A percentile compares a stretch with the other conserved stretches of the same genome.
Conservation (phyloP, 1,284 basidiomycete species). For the Naganishia liquefaciens region DNA sequence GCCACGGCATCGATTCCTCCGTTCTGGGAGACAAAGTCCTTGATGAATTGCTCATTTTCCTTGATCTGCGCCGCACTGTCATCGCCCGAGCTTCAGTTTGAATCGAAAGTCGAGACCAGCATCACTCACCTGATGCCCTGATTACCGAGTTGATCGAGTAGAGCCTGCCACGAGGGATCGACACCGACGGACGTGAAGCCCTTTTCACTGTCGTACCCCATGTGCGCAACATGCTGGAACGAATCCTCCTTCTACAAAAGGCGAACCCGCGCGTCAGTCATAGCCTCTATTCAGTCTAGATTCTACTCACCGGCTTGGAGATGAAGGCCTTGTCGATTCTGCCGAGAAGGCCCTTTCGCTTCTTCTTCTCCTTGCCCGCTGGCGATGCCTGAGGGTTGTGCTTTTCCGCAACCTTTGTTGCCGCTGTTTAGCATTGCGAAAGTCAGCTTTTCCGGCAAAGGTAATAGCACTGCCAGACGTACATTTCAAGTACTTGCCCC, state of each 20-base stretch:
- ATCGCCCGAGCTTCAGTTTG: not conserved
- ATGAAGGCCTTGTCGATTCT: constrained; percentile 90
- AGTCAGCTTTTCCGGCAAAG: not conserved
- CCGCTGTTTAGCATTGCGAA: constrained; percentile 38
- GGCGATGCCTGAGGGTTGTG: constrained; percentile 39
- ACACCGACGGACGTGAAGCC: constrained; percentile 85
- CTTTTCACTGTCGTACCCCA: constrained; percentile 85
- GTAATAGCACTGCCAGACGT: constrained; percentile 39
- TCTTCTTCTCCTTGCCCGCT: constrained; percentile 58
- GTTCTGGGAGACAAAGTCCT: constrained; percentile 71
- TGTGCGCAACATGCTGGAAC: constrained; percentile 90
- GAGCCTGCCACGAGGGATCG: constrained; percentile 85
- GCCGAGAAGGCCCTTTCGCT: constrained; percentile 57
- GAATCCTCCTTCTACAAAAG: constrained; percentile 60
- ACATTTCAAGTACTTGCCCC: constrained; percentile 66
- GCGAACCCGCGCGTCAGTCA: not conserved
- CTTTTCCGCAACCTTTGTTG: constrained; percentile 39
- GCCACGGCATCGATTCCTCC: constrained; percentile 52
- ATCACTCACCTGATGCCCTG: constrained; percentile 62
- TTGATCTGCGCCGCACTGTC: constrained; percentile 61
- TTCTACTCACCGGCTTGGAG: constrained; percentile 65
- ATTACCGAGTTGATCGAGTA: constrained; percentile 71
- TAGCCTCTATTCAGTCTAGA: not conserved
- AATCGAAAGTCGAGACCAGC: not conserved
- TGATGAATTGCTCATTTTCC: constrained; percentile 86